A percentile compares a stretch with the other conserved stretches of the same genome.
Evolutionary conservation across 208 protist genomes (phyloP).

Genomic region (Leishmania turanica): DNA sequence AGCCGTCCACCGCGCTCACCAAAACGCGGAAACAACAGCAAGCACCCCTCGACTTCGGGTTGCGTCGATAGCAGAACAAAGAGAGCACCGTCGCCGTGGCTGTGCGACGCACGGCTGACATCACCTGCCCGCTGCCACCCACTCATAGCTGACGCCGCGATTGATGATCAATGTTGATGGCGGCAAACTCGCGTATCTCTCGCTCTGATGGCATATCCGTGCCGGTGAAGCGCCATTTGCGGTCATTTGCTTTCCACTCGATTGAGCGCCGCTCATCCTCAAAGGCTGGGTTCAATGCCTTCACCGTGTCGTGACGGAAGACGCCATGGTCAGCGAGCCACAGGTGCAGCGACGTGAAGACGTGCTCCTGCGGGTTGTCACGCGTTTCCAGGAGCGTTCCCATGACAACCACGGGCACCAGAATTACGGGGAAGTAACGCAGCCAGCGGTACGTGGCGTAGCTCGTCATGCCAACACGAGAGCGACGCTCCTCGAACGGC

Average conservation of each 20-base stretch:
- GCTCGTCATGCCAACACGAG: conserved; percentile 82
- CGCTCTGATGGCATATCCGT: conserved; percentile 79
- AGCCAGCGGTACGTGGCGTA: conserved; percentile 87
- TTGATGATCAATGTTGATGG: conserved; percentile 84
- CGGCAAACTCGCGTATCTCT: conserved; percentile 82
- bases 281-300: conserved; percentile 86
- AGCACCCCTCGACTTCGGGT: neutral
- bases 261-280: conserved; percentile 83
- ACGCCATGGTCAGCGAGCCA: conserved; percentile 89
- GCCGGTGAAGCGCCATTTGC: conserved; percentile 87
- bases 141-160: conserved; percentile 3
- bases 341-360: conserved; percentile 84
- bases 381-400: conserved; percentile 79
- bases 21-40: neutral
- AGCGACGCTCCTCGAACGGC: conserved; percentile 87
- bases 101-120: neutral
- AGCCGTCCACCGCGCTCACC: neutral
- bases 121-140: neutral
- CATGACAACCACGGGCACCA: conserved; percentile 63
- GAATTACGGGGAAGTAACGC: conserved; percentile 76
- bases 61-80: conserved; percentile 5
- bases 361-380: conserved; percentile 86
- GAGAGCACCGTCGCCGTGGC: neutral
- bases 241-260: conserved; percentile 87
- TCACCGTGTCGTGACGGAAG: conserved; percentile 88